Conservation (phyloP, 1,284 basidiomycete genomes). For the Leccinum solheimii region DNA sequence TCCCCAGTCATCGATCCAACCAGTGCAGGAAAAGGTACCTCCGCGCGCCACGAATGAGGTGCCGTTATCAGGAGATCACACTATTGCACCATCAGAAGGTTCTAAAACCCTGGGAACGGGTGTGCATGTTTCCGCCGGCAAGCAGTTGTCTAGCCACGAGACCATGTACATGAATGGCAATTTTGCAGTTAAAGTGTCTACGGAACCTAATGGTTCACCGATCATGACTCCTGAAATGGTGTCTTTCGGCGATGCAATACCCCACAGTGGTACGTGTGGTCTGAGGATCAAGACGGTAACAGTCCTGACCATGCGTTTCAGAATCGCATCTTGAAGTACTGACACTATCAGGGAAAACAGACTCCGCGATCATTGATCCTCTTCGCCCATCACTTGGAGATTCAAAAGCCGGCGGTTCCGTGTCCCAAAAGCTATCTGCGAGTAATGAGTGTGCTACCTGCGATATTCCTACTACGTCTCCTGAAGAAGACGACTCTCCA, state of each 20-base stretch:
- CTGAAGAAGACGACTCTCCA: constrained; percentile 7
- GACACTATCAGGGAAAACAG: constrained; percentile 16
- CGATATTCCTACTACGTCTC: constrained; percentile 8
- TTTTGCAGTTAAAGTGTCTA: constrained; percentile 7
- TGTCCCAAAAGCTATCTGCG: constrained; percentile 6
- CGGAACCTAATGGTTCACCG: constrained; percentile 9
- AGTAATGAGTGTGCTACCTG: constrained; percentile 13
- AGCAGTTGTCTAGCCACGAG: constrained; percentile 24
- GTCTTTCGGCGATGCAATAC: constrained; percentile 8
- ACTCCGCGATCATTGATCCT: constrained; percentile 3
- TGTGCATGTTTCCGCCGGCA: constrained; percentile 14
- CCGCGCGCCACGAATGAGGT: constrained; percentile 12
- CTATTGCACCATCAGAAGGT: constrained; percentile 20
- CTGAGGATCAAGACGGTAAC: neutral
- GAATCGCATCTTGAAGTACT: constrained; percentile 14
- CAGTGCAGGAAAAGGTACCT: constrained; percentile 26
- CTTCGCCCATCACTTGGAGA: constrained; percentile 7
- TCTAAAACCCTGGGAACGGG: constrained; percentile 23
- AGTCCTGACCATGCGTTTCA: constrained; percentile 19
- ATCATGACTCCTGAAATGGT: constrained; percentile 7
- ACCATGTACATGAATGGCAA: constrained; percentile 21
- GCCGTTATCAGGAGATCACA: constrained; percentile 11
- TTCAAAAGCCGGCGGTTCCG: constrained; percentile 7
- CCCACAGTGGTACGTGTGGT: constrained; percentile 20
- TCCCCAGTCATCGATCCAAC: constrained; percentile 20